Base-by-base conservation (phyloP, 495 filamentous ascomycete species). In the Staphylotrichum tortipilum region DNA sequence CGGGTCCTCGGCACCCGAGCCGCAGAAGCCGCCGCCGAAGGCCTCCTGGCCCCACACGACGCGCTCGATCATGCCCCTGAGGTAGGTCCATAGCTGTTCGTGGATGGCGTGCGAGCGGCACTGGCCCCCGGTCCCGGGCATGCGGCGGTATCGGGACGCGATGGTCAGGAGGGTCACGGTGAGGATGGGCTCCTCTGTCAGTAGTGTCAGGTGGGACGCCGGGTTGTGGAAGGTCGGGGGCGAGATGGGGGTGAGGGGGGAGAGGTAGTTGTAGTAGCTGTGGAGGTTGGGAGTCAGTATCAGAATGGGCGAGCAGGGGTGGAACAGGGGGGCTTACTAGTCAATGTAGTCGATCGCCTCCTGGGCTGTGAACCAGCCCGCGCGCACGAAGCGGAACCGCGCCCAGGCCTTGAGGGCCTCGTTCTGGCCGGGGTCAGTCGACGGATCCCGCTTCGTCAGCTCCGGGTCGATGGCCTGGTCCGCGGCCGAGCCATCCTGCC, bases 31-130 rank as follows among this genome's bases (percentile, higher is more conserved):
- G 18, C 88, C 86, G 26, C 86, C 89, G 60, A 92, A 94, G 52
- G 92, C 88, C 65, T 95, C 89, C 58, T 95, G 89, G 21, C 90
- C 91, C 86, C 88, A 96, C 44, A 96, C 84, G 45, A 94, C 83
- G 17, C 92, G 82, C 62, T 94, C 86, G 47, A 96, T 89, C 85
- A 95, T 95, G 44, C 87, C 84, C 24, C 89, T 82, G 28, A 96
- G 78, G 62, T 96, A 95, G 21, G 79, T 82, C 92, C 92, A 98
- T n/a, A 98, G 78, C 65, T 88, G 83, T 54, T 95, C 89, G 58
- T 97, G 92, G 44, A 98, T 94, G 48, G 88, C 86, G 55, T 89
- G 88, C 0, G 87, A 86, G 34, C 92, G 82, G 34, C 86, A 92
- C 53, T 80, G 73, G 3, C 86, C 82, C 4, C 94, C 94, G 1